These are phyloP conservation scores for Catharanthus roseus DNA, from an alignment of 257 asterid genomes.

Conservation along the genomic window DNA sequence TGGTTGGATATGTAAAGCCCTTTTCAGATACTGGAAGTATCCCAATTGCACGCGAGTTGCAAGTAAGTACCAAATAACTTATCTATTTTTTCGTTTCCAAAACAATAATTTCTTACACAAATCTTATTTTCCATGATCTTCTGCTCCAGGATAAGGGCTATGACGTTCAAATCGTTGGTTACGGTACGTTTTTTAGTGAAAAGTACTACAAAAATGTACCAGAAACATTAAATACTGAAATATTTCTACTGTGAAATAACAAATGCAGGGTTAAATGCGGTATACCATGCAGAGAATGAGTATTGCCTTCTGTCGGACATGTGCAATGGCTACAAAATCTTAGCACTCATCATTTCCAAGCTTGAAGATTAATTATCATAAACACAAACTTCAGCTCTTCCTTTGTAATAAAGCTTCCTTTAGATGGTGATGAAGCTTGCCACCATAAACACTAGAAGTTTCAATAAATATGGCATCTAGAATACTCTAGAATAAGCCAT, in stretches of 20 bases:
- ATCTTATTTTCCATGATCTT: conserved; percentile 3
- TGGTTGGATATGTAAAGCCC: conserved; percentile 86
- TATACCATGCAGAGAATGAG: conserved; percentile 95
- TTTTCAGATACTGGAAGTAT: conserved; percentile 90
- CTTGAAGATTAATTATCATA: conserved; percentile 58
- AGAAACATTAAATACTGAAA: neutral
- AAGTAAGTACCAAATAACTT: conserved; percentile 58
- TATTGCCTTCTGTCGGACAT: conserved; percentile 90
- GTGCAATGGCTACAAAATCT: conserved; percentile 86
- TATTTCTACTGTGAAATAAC: neutral
- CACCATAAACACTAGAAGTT: too few relatives aligned
- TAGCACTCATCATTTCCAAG: conserved; percentile 65
- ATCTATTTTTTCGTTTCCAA: conserved; percentile 3
- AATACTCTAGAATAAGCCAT: too few relatives aligned
- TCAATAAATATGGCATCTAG: too few relatives aligned
- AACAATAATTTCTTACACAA: too few relatives aligned
- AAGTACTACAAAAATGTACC: too few relatives aligned
- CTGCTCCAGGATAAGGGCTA: conserved; percentile 86
- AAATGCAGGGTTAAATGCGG: conserved; percentile 86
- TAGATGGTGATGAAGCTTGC: too few relatives aligned
- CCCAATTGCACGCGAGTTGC: conserved; percentile 87
- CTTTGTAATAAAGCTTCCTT: too few relatives aligned
- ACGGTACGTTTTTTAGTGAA: conserved; percentile 45
- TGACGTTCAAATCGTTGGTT: conserved; percentile 92
- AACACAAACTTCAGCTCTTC: too few relatives aligned